Base-by-base conservation (phyloP, 2,329 filamentous ascomycete genomes). In the Cylindrodendrum hubeiense region DNA sequence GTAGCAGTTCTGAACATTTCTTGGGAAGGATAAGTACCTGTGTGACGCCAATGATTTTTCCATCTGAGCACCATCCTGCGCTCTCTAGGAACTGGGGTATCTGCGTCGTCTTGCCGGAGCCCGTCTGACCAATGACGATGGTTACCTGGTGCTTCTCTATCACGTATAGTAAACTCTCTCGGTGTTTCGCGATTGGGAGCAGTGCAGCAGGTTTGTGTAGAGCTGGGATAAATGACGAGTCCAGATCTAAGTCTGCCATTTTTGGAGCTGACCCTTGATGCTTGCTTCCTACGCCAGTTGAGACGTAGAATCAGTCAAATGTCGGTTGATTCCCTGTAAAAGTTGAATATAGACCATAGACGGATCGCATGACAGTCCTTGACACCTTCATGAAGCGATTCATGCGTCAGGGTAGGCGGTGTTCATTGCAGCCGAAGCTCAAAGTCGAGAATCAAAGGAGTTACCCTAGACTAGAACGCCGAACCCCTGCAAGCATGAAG, bases 71-170 rank as follows among this genome's bases (percentile, higher is more conserved):
- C 95, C 95, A 98, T 79, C 95, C 95, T 74, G 92, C 93, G 72
- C 93, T 86, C 63, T 97, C 91, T 13, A 98, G 86, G 74, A 92
- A 98, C 73, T 98, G 95, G 1, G 96, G 96, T 46, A 98, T 91
- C 77, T 98, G 96, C 0, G 96, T 98, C 1, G 95, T 97, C 81
- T 98, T 98, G 44, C 95, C 95, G 24, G 93, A 97, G 4, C 96
- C 96, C 1, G 96, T 98, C 77, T 98, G 94, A 9, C 95, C 96
- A 59, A 98, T 90, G 13, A 98, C 89, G 54, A 98, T 93, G 0
- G 93, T 95, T 62, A 98, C 91, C 0, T 93, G 91, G 68, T 89
- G 89, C 8, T 89, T 94, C 78, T 98, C 95, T 63, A 98, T 88
- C 15, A 95, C 86, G 79, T 97, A 98, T 2, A 98, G 86, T 2